These are phyloP conservation scores for Ramaria rubella DNA, from an alignment of 768 basidiomycete genomes.

Conservation along the genomic window DNA sequence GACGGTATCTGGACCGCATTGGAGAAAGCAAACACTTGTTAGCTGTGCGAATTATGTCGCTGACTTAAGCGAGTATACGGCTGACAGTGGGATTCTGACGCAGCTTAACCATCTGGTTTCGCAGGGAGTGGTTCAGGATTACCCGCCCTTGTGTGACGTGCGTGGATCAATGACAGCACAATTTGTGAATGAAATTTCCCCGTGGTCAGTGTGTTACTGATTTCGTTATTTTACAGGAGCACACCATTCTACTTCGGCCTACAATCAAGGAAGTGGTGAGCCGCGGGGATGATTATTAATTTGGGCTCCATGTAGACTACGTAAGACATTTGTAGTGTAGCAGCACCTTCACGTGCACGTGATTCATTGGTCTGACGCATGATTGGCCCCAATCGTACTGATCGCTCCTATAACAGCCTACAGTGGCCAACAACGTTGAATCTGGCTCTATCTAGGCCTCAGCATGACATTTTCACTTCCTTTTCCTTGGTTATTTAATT, in stretches of 20 bases:
- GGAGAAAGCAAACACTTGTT: constrained; percentile 93
- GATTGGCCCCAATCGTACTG: background rate
- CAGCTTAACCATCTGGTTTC: constrained; percentile 86
- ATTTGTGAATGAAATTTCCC: constrained; percentile 46
- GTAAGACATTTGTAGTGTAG: too few species aligned
- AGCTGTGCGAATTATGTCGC: constrained; percentile 47
- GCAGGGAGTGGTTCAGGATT: constrained; percentile 84
- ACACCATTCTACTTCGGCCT: constrained; percentile 78
- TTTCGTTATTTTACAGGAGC: constrained; percentile 46
- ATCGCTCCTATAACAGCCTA: too few species aligned
- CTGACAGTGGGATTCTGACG: background rate
- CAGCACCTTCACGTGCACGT: background rate
- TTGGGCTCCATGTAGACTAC: background rate
- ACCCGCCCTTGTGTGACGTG: constrained; percentile 87
- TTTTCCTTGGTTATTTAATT: constrained; percentile 1
- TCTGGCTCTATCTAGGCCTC: background rate
- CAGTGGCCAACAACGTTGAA: too few species aligned
- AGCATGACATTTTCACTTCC: constrained; percentile 4
- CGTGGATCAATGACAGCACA: constrained; percentile 91
- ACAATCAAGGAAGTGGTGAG: constrained; percentile 82
- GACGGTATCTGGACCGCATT: constrained; percentile 86
- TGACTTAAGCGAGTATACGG: background rate
- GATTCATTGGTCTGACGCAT: background rate
- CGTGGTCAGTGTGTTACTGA: background rate
- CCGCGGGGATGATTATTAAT: constrained; percentile 74